Evolutionary conservation across 78 protist species (phyloP), one percentile per base, ranked within the genome.

Genomic region (slime mould (Dictyostelium discoideum)): DNA sequence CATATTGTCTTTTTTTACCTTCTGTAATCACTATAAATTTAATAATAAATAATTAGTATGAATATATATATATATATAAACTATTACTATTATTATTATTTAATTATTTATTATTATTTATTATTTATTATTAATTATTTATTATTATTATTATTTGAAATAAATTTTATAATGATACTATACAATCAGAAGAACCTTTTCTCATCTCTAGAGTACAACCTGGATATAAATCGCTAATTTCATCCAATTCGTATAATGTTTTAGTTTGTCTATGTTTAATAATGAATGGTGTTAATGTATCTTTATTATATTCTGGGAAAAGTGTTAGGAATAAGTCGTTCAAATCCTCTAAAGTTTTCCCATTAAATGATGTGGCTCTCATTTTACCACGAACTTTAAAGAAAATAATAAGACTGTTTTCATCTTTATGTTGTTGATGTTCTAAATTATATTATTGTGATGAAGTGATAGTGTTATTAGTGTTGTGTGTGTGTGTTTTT

Each of bases 181-280:
- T 80, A 88, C 93, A 26, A 73, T 90, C 85, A 29, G 44, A 65
- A 42, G 94, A 65, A 72, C 84, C 84, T 78, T 90, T 90, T 80
- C 84, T 80, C 94, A 90, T 90, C 16, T 93, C 96, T 13, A 93
- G 46, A 54, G 88, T 85, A 60, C 96, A 93, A 18, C 92, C 92
- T 20, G 96, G 86, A 67, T 93, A 93, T 29, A 93, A 16, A 29
- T 93, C 96, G 10, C 37, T 24, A 26, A 87, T 82, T 6, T 93
- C 96, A 37, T 93, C 96, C 42, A 93, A 60, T 32, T 93, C 96
- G 26, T 93, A 85, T 18, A 87, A 46, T 8, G 83, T 87, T 29
- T 86, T 81, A 32, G 85, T 90, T 46, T 81, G 76, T 67, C 94
- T 39, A 40, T 90, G 94, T 82, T 90, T 90, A 11, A 90, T 90